Evolutionary conservation across 2,329 filamentous ascomycete genomes (phyloP).

Genomic region (Epichloe sp.): DNA sequence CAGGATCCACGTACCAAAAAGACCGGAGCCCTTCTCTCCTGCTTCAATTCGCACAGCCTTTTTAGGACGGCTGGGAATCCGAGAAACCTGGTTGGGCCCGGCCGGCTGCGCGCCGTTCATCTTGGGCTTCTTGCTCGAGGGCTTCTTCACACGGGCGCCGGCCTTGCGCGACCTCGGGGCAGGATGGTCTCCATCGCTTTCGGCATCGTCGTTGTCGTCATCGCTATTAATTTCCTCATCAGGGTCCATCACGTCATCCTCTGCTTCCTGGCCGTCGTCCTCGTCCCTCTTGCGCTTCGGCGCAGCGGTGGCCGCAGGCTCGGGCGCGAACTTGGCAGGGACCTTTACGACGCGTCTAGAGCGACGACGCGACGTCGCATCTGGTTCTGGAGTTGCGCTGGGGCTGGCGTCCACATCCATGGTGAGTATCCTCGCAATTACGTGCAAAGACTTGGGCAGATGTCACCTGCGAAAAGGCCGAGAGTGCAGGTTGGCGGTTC

Average conservation of each 20-base stretch:
- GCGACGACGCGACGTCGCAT: conserved; percentile 45
- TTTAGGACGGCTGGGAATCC: conserved; percentile 42
- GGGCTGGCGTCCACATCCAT: conserved; percentile 8
- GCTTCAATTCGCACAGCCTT: conserved; percentile 41
- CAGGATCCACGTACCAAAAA: conserved; percentile 35
- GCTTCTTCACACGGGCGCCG: conserved; percentile 37
- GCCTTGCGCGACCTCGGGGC: conserved; percentile 25
- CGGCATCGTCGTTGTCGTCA: conserved; percentile 24
- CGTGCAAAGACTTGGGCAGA: conserved; percentile 4
- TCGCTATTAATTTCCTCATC: conserved; percentile 25
- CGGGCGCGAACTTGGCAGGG: conserved; percentile 46
- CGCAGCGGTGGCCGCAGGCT: conserved; percentile 25
- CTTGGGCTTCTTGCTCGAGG: conserved; percentile 50
- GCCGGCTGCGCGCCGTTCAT: conserved; percentile 39
- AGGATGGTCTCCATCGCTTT: conserved; percentile 30
- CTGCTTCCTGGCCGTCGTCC: conserved; percentile 33
- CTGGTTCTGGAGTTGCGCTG: conserved; percentile 27
- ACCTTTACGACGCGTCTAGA: conserved; percentile 54
- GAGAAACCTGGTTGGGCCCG: conserved; percentile 24
- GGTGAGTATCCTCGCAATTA: conserved; percentile 7
- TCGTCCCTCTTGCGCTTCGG: conserved; percentile 47
- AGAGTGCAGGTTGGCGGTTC: conserved; percentile 2
- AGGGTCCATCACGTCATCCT: conserved; percentile 34
- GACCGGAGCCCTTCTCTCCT: conserved; percentile 36
- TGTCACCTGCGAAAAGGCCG: conserved; percentile 8